Percentiles rank a stretch among this genome's conserved stretches.
These are phyloP conservation scores for Magnusiomyces clavatus DNA, from an alignment of 1,139 yeast species.

Conservation along the genomic window DNA sequence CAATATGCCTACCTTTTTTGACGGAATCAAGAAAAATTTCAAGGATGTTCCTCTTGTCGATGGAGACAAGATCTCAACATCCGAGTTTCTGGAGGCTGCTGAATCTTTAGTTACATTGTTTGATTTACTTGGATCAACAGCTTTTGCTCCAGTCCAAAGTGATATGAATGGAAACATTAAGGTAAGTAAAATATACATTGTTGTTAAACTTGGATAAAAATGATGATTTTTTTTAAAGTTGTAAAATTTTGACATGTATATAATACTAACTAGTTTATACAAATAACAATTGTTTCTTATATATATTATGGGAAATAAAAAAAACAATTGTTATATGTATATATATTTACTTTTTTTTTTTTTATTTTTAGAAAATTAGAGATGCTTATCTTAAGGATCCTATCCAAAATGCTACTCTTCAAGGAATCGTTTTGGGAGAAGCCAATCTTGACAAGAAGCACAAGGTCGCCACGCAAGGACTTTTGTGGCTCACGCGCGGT, in stretches of 20 bases:
- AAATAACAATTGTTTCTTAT: too few species aligned
- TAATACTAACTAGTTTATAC: too few species aligned
- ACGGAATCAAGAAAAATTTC: constrained; percentile 65
- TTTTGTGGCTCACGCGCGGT: constrained; percentile 77
- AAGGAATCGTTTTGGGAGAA: constrained; percentile 63
- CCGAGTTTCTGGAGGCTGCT: constrained; percentile 73
- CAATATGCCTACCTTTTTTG: constrained; percentile 54
- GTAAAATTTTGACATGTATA: too few species aligned
- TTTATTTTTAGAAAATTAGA: constrained; percentile 52
- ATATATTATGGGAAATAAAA: too few species aligned
- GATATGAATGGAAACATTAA: constrained; percentile 84
- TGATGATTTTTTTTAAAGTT: too few species aligned
- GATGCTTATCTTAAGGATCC: constrained; percentile 21
- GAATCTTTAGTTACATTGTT: constrained; percentile 77
- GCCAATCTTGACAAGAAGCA: constrained; percentile 50
- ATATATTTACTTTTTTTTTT: too few species aligned
- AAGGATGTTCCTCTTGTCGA: constrained; percentile 61
- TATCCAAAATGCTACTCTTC: constrained; percentile 42
- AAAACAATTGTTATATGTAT: too few species aligned
- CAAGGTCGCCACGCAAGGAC: constrained; percentile 85
- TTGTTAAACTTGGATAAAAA: background rate
- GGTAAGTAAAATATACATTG: constrained; percentile 19
- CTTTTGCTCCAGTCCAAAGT: constrained; percentile 76
- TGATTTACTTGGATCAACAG: constrained; percentile 78
- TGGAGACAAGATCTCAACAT: constrained; percentile 55